Percentiles rank a stretch among this genome's conserved stretches.
These are phyloP conservation scores for Aegilops tauschii DNA, from an alignment of 176 grass and related monocot genomes.

Conservation along the genomic window DNA sequence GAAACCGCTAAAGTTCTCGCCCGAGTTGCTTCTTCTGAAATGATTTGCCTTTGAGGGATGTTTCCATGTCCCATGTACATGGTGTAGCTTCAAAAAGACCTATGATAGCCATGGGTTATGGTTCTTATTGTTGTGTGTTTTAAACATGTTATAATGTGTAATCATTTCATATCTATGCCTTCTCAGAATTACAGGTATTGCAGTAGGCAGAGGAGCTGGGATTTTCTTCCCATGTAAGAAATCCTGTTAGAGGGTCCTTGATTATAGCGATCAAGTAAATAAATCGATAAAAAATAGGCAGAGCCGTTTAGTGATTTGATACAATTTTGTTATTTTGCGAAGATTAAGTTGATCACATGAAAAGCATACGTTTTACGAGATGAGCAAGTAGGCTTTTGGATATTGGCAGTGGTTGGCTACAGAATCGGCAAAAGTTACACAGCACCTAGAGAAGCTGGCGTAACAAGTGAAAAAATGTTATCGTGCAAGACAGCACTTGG, in stretches of 20 bases:
- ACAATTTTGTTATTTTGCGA: background rate
- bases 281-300: background rate
- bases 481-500: background rate
- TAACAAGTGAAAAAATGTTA: background rate
- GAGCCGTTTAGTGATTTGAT: background rate
- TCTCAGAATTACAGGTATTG: background rate
- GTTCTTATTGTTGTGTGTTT: background rate
- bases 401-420: background rate
- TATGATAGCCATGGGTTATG: background rate
- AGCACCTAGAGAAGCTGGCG: background rate
- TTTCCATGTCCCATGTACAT: background rate
- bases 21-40: constrained; percentile 14
- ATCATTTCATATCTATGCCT: background rate
- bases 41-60: background rate
- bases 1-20: background rate
- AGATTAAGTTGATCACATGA: too few species aligned
- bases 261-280: background rate
- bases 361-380: background rate
- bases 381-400: background rate
- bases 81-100: background rate
- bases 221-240: background rate
- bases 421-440: background rate
- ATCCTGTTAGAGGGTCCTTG: background rate
- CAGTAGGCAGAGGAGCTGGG: background rate
- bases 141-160: background rate